Conservation (phyloP, 306 rosid species). For the Cyclanthera cordifolia region DNA sequence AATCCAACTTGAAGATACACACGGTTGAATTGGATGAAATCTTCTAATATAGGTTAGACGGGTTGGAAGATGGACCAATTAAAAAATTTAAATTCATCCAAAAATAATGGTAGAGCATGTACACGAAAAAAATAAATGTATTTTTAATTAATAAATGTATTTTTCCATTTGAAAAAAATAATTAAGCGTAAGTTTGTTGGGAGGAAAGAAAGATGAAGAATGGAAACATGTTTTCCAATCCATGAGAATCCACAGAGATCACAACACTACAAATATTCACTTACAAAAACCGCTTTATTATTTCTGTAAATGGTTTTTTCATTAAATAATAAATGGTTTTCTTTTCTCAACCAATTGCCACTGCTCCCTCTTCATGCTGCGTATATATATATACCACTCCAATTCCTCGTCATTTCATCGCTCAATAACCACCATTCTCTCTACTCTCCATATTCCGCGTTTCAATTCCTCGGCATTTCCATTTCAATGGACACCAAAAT, state of each 20-base stretch:
- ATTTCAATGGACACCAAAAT: slow-evolving; percentile 30
- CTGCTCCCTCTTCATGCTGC: background rate
- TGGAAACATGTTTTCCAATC: background rate
- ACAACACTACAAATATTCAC: background rate
- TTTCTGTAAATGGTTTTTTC: slow-evolving; percentile 1
- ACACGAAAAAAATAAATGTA: too few relatives aligned
- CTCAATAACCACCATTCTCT: background rate
- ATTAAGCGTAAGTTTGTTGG: background rate
- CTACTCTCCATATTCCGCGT: background rate
- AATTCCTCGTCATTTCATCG: background rate
- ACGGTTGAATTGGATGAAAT: too few relatives aligned
- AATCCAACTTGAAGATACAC: too few relatives aligned
- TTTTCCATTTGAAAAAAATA: too few relatives aligned
- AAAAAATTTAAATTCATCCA: too few relatives aligned
- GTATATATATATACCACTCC: background rate
- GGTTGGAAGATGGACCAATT: too few relatives aligned
- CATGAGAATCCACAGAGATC: slow-evolving; percentile 13
- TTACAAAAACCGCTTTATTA: background rate
- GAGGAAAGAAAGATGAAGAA: background rate
- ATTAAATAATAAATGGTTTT: too few relatives aligned
- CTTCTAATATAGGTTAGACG: too few relatives aligned
- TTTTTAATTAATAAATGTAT: too few relatives aligned
- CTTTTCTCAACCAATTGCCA: background rate
- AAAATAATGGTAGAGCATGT: too few relatives aligned
- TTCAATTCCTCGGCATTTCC: background rate